These are phyloP conservation scores for Mycena sp. DNA, from an alignment of 1,284 basidiomycete species.

Conservation along the genomic window DNA sequence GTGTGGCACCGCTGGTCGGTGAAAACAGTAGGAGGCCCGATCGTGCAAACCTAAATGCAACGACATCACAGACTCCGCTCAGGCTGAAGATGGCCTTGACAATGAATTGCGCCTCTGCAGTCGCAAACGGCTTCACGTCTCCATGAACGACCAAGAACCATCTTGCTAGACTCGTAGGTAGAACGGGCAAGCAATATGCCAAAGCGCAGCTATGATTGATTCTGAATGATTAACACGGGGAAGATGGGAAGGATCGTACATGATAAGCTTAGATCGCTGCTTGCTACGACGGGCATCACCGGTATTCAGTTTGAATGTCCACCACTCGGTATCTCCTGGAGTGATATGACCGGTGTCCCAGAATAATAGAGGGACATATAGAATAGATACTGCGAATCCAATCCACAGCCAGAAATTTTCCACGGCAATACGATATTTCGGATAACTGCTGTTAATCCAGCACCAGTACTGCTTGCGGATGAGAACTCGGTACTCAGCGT, in stretches of 20 bases:
- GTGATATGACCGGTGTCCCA: slow-evolving; percentile 3
- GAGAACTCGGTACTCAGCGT: background rate
- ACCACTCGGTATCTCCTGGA: slow-evolving; percentile 9
- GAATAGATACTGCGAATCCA: slow-evolving; percentile 7
- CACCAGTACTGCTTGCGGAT: slow-evolving; percentile 16
- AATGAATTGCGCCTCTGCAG: slow-evolving; percentile 12
- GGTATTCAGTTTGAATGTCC: slow-evolving; percentile 8
- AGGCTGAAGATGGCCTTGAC: slow-evolving; percentile 21
- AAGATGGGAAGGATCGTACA: background rate
- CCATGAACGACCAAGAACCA: slow-evolving; percentile 18
- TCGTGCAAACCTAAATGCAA: slow-evolving; percentile 9
- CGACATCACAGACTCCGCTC: slow-evolving; percentile 10
- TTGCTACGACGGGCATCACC: background rate
- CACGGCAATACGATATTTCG: slow-evolving; percentile 6
- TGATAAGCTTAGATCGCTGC: background rate
- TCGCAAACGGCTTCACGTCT: slow-evolving; percentile 17
- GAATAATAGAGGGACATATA: slow-evolving; percentile 21
- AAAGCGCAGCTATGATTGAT: slow-evolving; percentile 8
- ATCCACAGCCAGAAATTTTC: slow-evolving; percentile 26
- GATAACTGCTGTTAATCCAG: slow-evolving; percentile 24
- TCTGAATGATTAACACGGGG: background rate
- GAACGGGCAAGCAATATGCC: slow-evolving; percentile 15
- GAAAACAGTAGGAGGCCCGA: slow-evolving; percentile 8
- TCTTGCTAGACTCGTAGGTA: slow-evolving; percentile 11
- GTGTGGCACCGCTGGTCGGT: background rate